Percentiles rank a stretch among this genome's conserved stretches.
Evolutionary conservation across 1,139 yeast species (phyloP).

Genomic region (Magnusiomyces ingens): DNA sequence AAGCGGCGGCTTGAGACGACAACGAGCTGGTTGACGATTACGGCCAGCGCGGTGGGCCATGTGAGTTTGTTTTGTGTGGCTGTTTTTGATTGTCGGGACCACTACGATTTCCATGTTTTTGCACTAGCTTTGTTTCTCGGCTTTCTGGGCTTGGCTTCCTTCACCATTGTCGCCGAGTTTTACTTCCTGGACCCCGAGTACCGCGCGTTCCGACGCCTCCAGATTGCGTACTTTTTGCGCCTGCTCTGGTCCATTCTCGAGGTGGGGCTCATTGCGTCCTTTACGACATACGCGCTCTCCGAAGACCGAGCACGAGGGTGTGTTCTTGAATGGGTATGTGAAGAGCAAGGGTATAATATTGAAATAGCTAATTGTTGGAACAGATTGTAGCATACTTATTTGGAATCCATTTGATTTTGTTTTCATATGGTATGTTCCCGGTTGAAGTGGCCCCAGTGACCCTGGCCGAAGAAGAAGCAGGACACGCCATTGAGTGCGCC

Average conservation of each 20-base stretch:
- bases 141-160: constrained; percentile 14
- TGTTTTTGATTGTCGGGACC: constrained; percentile 11
- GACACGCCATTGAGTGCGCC: constrained; percentile 5
- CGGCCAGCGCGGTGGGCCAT: constrained; percentile 11
- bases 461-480: constrained; percentile 8
- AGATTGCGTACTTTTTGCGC: constrained; percentile 13
- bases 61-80: constrained; percentile 14
- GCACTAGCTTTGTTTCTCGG: constrained; percentile 13
- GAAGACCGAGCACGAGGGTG: constrained; percentile 12
- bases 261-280: constrained; percentile 12
- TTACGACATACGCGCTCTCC: constrained; percentile 13
- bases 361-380: neutral
- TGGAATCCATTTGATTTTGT: constrained; percentile 12
- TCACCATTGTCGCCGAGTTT: constrained; percentile 13
- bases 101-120: constrained; percentile 11
- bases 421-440: constrained; percentile 11
- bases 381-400: constrained; percentile 15
- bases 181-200: constrained; percentile 11
- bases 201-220: constrained; percentile 11
- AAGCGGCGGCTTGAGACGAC: constrained; percentile 7
- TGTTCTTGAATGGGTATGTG: constrained; percentile 15
- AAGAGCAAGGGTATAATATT: neutral
- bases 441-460: neutral
- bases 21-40: constrained; percentile 12
- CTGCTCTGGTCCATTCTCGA: constrained; percentile 14